Base-by-base conservation (phyloP, 2,329 filamentous ascomycete species). In the Talaromyces atroroseus region DNA sequence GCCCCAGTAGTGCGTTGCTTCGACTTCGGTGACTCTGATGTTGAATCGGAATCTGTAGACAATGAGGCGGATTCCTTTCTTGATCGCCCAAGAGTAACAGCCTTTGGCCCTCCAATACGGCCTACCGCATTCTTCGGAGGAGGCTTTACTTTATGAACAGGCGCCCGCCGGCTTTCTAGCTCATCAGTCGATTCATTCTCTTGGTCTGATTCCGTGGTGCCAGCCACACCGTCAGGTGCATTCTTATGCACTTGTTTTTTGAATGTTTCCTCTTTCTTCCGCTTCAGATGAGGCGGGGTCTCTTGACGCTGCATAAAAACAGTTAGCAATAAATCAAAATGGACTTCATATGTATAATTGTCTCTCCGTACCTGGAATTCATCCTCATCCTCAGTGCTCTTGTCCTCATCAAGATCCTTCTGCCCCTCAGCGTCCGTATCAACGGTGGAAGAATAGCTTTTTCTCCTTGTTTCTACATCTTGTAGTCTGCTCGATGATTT, bases 301-400 rank as follows among this genome's bases (percentile, higher is more conserved):
- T 71, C 65, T 64, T 73, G 68, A 59, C 65, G 68, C 71, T 74
- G 57, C 5, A 52, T 23, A 56, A 51, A n/a, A 57, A 42, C 51
- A 18, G 49, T 54, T 18, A 52, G 55, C 45, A 57, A 20, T 20
- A 11, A n/a, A n/a, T 11, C 42, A 24, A 29, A 26, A 6, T 20
- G 45, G 23, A 7, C 8, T 49, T 32, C 52, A 16, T 11, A 40
- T n/a, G 2, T 12, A 40, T 2, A 11, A 21, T 32, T 16, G n/a
- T 47, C 18, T 4, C 23, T 38, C 59, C 63, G 51, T 66, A 74
- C 73, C 66, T 74, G 65, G 53, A 75, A 71, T 52, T 72, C 71
- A 57, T 68, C 70, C 21, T 68, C 51, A 26, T 58, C 67, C 21
- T 68, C 70, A 24, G 64, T 68, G 29, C 60, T 61, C 16, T 63